Conservation (phyloP, 2,329 filamentous ascomycete genomes). For the Sclerotinia sclerotiorum region DNA sequence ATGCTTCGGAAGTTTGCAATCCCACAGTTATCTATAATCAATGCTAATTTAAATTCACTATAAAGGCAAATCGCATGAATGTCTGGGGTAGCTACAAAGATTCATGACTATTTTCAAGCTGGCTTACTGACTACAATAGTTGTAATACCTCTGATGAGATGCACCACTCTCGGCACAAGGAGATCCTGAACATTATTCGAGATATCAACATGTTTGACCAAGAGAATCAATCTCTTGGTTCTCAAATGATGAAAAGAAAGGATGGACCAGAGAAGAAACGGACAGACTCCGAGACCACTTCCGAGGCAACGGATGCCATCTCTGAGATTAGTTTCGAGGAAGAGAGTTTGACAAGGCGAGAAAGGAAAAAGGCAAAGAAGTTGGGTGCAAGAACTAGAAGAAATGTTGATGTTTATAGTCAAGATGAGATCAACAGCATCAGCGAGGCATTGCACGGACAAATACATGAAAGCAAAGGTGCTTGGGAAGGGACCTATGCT, state of each 20-base stretch:
- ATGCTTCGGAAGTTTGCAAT: neutral
- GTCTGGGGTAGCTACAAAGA: conserved; percentile 34
- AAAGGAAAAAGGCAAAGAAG: conserved; percentile 37
- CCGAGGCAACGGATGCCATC: conserved; percentile 28
- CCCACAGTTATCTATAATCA: neutral
- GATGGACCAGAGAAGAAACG: neutral
- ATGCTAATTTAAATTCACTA: neutral
- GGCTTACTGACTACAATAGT: conserved; percentile 29
- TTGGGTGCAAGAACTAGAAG: conserved; percentile 17
- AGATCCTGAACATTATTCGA: conserved; percentile 36
- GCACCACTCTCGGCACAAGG: conserved; percentile 39
- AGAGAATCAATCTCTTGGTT: neutral
- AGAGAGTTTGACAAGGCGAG: conserved; percentile 29
- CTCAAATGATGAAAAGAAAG: conserved; percentile 15
- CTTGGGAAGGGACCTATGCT: conserved; percentile 35
- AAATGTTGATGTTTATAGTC: conserved; percentile 32
- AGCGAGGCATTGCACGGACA: conserved; percentile 37
- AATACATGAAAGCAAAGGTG: conserved; percentile 36
- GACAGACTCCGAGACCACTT: conserved; percentile 9
- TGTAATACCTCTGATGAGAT: conserved; percentile 39
- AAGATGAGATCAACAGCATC: conserved; percentile 35
- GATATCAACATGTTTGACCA: conserved; percentile 34
- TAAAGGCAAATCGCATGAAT: conserved; percentile 39
- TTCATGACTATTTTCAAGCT: neutral
- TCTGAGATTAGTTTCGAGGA: conserved; percentile 28